Conservation (phyloP, 2,329 filamentous ascomycete species). For the Aspergillus sp. region DNA sequence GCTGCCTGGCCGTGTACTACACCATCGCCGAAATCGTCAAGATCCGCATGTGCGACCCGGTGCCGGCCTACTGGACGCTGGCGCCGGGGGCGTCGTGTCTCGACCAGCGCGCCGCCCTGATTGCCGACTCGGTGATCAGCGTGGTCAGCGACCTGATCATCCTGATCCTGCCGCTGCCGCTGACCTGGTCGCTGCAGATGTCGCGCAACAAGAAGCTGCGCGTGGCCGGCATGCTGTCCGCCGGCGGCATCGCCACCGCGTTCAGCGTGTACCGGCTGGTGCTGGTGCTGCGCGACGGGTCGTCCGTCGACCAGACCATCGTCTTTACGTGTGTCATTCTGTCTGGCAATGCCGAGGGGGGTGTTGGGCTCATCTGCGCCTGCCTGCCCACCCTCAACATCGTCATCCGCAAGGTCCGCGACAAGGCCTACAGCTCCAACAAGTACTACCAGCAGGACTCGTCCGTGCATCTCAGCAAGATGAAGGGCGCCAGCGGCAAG, state of each 20-base stretch:
- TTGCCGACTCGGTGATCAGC: constrained; percentile 40
- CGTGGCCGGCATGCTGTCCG: constrained; percentile 37
- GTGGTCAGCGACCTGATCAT: constrained; percentile 38
- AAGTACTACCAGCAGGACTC: constrained; percentile 28
- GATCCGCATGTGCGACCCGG: constrained; percentile 37
- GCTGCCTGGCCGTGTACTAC: constrained; percentile 35
- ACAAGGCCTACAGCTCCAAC: constrained; percentile 26
- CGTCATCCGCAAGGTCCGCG: constrained; percentile 24
- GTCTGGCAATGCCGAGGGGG: constrained; percentile 39
- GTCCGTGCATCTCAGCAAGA: constrained; percentile 26
- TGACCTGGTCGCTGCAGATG: constrained; percentile 42
- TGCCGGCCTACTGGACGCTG: constrained; percentile 35
- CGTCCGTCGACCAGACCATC: constrained; percentile 31
- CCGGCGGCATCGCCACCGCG: constrained; percentile 38
- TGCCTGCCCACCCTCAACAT: constrained; percentile 37
- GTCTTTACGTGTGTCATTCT: constrained; percentile 37
- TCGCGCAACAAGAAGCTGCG: constrained; percentile 35
- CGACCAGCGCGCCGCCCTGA: constrained; percentile 36
- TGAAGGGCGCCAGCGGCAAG: constrained; percentile 16
- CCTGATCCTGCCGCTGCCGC: constrained; percentile 34
- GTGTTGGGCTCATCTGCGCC: constrained; percentile 37
- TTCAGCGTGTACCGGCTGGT: constrained; percentile 40
- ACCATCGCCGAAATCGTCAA: constrained; percentile 36
- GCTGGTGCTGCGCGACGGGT: constrained; percentile 32
- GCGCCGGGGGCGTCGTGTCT: constrained; percentile 29